Conservation (phyloP, 108 stramenopile species). For the Phaeodactylum tricornutum region DNA sequence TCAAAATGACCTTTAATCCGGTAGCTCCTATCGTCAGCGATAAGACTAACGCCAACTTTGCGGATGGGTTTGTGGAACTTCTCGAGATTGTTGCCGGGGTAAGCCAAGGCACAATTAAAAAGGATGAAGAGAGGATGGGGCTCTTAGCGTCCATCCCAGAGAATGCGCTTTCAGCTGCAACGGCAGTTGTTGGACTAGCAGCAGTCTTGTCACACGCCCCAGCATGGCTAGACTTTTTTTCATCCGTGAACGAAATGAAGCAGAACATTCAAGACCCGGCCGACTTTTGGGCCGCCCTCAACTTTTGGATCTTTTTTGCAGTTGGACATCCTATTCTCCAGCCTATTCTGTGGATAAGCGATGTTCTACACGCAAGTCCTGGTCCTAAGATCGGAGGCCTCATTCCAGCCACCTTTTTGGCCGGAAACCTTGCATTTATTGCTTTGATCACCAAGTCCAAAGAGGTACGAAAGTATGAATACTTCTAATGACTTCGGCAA, state of each 20-base stretch:
- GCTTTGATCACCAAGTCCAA: slow-evolving; percentile 50
- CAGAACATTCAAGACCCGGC: slow-evolving; percentile 48
- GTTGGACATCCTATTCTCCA: slow-evolving; percentile 81
- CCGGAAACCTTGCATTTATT: slow-evolving; percentile 63
- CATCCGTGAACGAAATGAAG: slow-evolving; percentile 62
- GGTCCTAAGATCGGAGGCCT: slow-evolving; percentile 57
- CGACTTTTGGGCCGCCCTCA: slow-evolving; percentile 72
- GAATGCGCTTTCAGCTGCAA: slow-evolving; percentile 32
- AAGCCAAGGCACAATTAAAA: neutral
- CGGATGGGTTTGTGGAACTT: slow-evolving; percentile 61
- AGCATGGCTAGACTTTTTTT: slow-evolving; percentile 60
- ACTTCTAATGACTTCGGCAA: neutral
- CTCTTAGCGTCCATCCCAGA: slow-evolving; percentile 7
- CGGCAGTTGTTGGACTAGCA: slow-evolving; percentile 33
- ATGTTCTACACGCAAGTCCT: slow-evolving; percentile 81
- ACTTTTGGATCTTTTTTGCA: slow-evolving; percentile 93
- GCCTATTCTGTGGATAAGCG: slow-evolving; percentile 82
- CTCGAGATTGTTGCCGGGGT: slow-evolving; percentile 35
- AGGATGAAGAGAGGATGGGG: neutral
- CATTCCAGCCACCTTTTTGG: slow-evolving; percentile 61
- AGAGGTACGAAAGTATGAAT: slow-evolving; percentile 30
- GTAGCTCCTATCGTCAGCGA: slow-evolving; percentile 60
- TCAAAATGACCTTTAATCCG: slow-evolving; percentile 76
- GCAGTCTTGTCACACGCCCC: slow-evolving; percentile 52
- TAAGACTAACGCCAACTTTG: slow-evolving; percentile 49